Evolutionary conservation across 495 filamentous ascomycete species (phyloP).

Genomic region (Aspergillus taichungensis): DNA sequence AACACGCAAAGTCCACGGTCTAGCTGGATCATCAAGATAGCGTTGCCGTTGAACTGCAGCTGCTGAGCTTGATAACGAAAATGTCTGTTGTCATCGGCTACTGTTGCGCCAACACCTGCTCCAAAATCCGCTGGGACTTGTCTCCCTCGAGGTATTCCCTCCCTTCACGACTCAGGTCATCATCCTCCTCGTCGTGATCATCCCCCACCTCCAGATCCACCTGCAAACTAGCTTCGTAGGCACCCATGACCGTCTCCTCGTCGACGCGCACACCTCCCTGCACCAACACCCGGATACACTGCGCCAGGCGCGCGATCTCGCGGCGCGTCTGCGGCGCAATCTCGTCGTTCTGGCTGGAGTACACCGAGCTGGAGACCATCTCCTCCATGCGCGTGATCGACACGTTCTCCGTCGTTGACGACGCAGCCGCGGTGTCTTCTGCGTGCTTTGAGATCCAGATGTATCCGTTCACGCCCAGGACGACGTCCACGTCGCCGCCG

Average conservation of each 20-base stretch:
- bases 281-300: slow-evolving; percentile 71
- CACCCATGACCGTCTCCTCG: slow-evolving; percentile 78
- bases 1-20: too few relatives aligned
- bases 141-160: slow-evolving; percentile 65
- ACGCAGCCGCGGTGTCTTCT: slow-evolving; percentile 41
- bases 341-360: slow-evolving; percentile 84
- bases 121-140: slow-evolving; percentile 56
- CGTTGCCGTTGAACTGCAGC: too few relatives aligned
- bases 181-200: slow-evolving; percentile 25
- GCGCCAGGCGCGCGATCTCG: slow-evolving; percentile 76
- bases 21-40: too few relatives aligned
- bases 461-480: slow-evolving; percentile 91
- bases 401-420: slow-evolving; percentile 40
- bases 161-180: slow-evolving; percentile 32
- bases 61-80: too few relatives aligned
- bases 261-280: slow-evolving; percentile 78
- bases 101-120: slow-evolving; percentile 28
- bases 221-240: slow-evolving; percentile 72
- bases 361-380: slow-evolving; percentile 61
- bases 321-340: slow-evolving; percentile 65
- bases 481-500: slow-evolving; percentile 73
- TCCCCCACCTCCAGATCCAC: slow-evolving; percentile 53
- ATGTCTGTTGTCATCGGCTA: background rate
- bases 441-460: slow-evolving; percentile 83
- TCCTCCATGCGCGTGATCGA: slow-evolving; percentile 80